Evolutionary conservation across 345 rosid species (phyloP), one percentile per base, ranked within the genome.

Genomic region (Diplotaxis tenuifolia): DNA sequence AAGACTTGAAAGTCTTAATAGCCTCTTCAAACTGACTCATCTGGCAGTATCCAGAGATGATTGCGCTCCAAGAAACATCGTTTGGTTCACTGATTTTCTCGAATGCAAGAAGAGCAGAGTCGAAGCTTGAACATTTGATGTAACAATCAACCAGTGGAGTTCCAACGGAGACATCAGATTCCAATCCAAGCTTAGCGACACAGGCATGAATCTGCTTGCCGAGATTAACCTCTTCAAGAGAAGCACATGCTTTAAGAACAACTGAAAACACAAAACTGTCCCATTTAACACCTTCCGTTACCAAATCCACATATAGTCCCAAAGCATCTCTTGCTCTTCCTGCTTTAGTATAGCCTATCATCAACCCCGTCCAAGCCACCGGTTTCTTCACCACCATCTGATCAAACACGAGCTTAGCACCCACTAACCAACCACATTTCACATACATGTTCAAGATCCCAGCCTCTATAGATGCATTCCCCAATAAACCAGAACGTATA

Each of bases 71-170:
- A 0, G 91, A 83, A 62, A 85, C 86, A 65, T 87, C 94, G 72
- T 85, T 87, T 6, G 95, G 97, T 66, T 84, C 87, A 54, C 28
- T 12, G 75, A 88, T 91, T 70, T 76, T 73, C 72, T 74, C 71
- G 61, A 91, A 88, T 28, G 84, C 83, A 55, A 11, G 75, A 63
- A 70, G 74, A 65, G 97, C 97, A 73, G 81, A 86, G 53, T 83
- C 75, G 6, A 83, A 85, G 71, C 66, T 75, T 3, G 73, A 57
- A 64, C 90, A 91, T 81, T 91, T 91, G 68, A 80, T 71, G 65
- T 87, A 88, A 15, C 86, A 86, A 79, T 83, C 87, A 31, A 88
- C 88, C 0, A 91, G 88, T 53, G 96, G 91, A 73, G 97, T 91
- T 82, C 92, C 94, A 50, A 80, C 87, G 0, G 85, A 87, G 65